A percentile compares a stretch with the other conserved stretches of the same genome.
Evolutionary conservation across 164 flowering plant species (phyloP).

Genomic region (Piper longum): DNA sequence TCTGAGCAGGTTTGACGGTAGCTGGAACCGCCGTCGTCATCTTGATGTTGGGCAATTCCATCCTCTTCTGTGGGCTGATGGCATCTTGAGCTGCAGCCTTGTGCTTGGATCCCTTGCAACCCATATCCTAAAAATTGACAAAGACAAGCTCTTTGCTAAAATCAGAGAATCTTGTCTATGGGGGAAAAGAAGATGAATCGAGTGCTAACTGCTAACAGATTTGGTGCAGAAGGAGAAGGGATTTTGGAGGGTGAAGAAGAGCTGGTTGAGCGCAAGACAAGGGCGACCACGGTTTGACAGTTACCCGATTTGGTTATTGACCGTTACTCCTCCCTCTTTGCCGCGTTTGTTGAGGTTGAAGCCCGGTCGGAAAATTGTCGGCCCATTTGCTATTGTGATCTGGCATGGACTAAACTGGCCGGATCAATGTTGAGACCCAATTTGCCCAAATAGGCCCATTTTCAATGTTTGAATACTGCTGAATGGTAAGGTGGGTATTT

Average conservation of each 20-base stretch:
- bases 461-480: too few relatives aligned
- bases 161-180: too few relatives aligned
- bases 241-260: not conserved
- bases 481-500: too few relatives aligned
- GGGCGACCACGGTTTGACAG: not conserved
- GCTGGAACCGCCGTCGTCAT: not conserved
- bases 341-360: not conserved
- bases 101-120: conserved; percentile 3
- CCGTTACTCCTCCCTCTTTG: not conserved
- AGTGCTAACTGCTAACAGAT: not conserved
- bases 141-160: not conserved
- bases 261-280: not conserved
- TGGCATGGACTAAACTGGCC: too few relatives aligned
- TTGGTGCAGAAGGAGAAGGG: not conserved
- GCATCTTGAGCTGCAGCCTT: not conserved
- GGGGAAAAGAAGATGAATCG: too few relatives aligned
- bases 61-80: conserved; percentile 1
- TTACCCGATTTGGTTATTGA: not conserved
- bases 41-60: not conserved
- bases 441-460: too few relatives aligned
- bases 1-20: too few relatives aligned
- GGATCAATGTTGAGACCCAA: too few relatives aligned
- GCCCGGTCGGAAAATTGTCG: too few relatives aligned
- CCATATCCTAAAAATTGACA: not conserved
- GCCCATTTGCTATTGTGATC: too few relatives aligned